These are phyloP conservation scores for Jatropha podagrica DNA, from an alignment of 441 rosid genomes.

Conservation along the genomic window DNA sequence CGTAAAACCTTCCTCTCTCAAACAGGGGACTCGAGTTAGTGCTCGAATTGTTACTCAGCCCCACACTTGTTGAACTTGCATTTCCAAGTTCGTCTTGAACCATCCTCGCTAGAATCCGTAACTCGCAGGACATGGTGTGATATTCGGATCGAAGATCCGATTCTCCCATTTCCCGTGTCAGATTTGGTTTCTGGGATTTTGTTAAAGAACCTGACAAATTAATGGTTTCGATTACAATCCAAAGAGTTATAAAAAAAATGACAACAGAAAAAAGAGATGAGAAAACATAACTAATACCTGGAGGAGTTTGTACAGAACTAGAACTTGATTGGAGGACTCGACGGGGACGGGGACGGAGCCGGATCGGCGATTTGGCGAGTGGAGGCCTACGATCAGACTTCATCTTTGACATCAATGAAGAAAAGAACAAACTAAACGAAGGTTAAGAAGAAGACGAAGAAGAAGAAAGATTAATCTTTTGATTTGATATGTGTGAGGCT, in stretches of 20 bases:
- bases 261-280: neutral
- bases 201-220: conserved; percentile 46
- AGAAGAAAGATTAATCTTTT: neutral
- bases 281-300: conserved; percentile 35
- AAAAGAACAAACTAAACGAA: neutral
- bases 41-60: conserved; percentile 9
- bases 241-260: neutral
- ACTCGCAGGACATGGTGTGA: conserved; percentile 62
- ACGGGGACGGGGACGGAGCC: conserved; percentile 62
- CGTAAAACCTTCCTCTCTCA: conserved; percentile 86
- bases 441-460: neutral
- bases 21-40: conserved; percentile 41
- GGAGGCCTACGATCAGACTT: conserved; percentile 66
- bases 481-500: neutral
- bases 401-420: conserved; percentile 48
- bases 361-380: conserved; percentile 67
- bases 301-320: conserved; percentile 51
- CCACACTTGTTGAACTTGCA: conserved; percentile 11
- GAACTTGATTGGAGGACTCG: conserved; percentile 47
- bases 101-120: conserved; percentile 56
- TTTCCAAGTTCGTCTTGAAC: conserved; percentile 44
- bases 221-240: neutral
- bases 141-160: conserved; percentile 53
- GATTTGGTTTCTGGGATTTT: conserved; percentile 45
- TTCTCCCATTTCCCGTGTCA: conserved; percentile 31